A percentile compares a stretch with the other conserved stretches of the same genome.
phyloP scores from a whole-genome alignment of 805 yeast species.

The Cyberlindnera maritima region DNA sequence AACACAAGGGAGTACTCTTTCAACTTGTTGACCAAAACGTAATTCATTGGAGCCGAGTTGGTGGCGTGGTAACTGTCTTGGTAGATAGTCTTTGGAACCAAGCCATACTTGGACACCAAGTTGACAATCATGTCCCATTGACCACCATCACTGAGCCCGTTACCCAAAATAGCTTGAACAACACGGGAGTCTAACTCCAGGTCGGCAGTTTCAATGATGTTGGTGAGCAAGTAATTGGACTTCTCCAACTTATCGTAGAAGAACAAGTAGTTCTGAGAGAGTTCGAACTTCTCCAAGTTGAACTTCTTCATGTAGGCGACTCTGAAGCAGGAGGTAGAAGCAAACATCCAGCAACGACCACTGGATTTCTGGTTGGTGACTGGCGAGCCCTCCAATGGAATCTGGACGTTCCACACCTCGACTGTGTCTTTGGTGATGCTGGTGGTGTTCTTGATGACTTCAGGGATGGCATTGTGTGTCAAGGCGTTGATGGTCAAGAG shows the following conservation, averaged over 20 bases:
- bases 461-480: slow-evolving; percentile 35
- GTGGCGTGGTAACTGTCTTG: slow-evolving; percentile 58
- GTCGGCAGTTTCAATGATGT: slow-evolving; percentile 63
- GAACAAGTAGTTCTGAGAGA: slow-evolving; percentile 74
- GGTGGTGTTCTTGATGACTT: slow-evolving; percentile 14
- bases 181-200: slow-evolving; percentile 67
- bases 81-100: slow-evolving; percentile 68
- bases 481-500: slow-evolving; percentile 52
- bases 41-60: slow-evolving; percentile 56
- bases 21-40: slow-evolving; percentile 60
- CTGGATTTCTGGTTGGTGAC: slow-evolving; percentile 67
- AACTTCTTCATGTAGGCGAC: slow-evolving; percentile 57
- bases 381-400: slow-evolving; percentile 49
- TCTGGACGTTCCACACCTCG: slow-evolving; percentile 29
- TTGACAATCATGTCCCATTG: slow-evolving; percentile 82
- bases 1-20: slow-evolving; percentile 71
- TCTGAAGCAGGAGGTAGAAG: slow-evolving; percentile 72
- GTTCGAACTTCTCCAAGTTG: slow-evolving; percentile 62
- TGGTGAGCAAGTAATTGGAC: slow-evolving; percentile 73
- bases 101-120: slow-evolving; percentile 74
- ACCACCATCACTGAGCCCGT: slow-evolving; percentile 80
- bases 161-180: slow-evolving; percentile 58
- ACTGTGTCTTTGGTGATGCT: slow-evolving; percentile 12
- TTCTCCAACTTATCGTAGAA: slow-evolving; percentile 85
- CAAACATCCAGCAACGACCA: slow-evolving; percentile 88